Conservation (phyloP, 371 early-diverging fungal genomes). For the Amoeboradix gromovi region DNA sequence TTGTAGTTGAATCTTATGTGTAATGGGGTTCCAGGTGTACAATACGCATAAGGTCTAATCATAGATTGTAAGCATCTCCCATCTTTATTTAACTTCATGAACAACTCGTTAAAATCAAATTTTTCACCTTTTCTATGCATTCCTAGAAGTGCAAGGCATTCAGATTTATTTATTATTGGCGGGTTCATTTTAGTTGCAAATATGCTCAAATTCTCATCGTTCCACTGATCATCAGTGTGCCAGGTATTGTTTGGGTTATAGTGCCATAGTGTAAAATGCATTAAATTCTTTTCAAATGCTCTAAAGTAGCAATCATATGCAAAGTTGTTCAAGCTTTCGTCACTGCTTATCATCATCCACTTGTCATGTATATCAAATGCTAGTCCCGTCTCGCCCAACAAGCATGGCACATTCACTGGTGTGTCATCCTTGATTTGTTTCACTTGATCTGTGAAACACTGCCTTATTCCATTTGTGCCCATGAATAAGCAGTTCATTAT, state of each 20-base stretch:
- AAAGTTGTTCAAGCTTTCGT: slow-evolving; percentile 31
- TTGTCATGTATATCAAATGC: slow-evolving; percentile 45
- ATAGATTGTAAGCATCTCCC: not conserved
- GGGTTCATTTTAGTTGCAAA: slow-evolving; percentile 7
- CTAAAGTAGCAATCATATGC: slow-evolving; percentile 40
- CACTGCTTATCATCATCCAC: slow-evolving; percentile 16
- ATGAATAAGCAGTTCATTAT: slow-evolving; percentile 24
- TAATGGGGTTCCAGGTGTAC: not conserved
- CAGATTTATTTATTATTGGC: not conserved
- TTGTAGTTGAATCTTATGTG: not conserved
- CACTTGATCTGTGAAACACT: slow-evolving; percentile 41
- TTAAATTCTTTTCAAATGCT: slow-evolving; percentile 34
- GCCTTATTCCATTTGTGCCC: slow-evolving; percentile 37
- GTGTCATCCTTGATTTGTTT: slow-evolving; percentile 21
- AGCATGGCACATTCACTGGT: slow-evolving; percentile 17
- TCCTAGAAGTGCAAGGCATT: not conserved
- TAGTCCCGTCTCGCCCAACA: slow-evolving; percentile 52
- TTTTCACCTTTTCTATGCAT: not conserved
- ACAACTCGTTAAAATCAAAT: not conserved
- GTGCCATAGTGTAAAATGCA: slow-evolving; percentile 46
- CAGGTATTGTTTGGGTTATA: slow-evolving; percentile 27
- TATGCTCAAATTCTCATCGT: slow-evolving; percentile 56
- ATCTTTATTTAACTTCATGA: not conserved
- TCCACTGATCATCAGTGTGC: slow-evolving; percentile 48
- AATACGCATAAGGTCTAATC: not conserved